Evolutionary conservation across 371 early-diverging fungal species (phyloP).

Genomic region (Mortierella polycephala): DNA sequence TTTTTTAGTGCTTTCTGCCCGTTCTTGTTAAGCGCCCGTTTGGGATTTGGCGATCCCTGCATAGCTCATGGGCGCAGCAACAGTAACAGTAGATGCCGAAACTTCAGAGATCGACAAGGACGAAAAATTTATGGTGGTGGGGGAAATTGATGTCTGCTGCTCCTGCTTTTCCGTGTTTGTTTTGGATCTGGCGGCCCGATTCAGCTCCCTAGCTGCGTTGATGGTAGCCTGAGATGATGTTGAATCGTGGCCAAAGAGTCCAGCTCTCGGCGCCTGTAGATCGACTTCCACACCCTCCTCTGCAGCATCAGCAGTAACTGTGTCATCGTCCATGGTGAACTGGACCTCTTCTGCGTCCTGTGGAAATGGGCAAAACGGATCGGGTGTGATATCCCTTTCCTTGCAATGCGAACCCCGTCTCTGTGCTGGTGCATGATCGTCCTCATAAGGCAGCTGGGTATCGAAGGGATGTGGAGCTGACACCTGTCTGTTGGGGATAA

Average conservation of each 20-base stretch:
- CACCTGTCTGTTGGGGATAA: constrained; percentile 12
- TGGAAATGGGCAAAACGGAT: constrained; percentile 56
- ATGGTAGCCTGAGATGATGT: not conserved
- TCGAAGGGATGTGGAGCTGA: constrained; percentile 7
- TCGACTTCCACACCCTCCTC: constrained; percentile 2
- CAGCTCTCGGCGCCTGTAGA: constrained; percentile 5
- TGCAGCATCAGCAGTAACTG: not conserved
- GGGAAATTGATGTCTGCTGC: not conserved
- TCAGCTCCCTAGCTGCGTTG: not conserved
- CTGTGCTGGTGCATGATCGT: not conserved
- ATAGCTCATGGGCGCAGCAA: not conserved
- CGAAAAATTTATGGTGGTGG: constrained; percentile 13
- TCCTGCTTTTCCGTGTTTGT: not conserved
- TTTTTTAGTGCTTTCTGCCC: not conserved
- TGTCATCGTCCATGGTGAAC: constrained; percentile 62
- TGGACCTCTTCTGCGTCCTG: constrained; percentile 59
- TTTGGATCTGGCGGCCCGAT: constrained; percentile 21
- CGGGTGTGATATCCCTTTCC: constrained; percentile 23
- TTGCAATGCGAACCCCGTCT: constrained; percentile 20
- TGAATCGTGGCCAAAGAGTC: constrained; percentile 12
- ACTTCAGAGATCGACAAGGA: constrained; percentile 17
- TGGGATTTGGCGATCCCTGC: not conserved
- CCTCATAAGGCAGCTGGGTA: constrained; percentile 8
- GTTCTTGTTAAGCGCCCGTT: not conserved
- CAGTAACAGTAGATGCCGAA: not conserved